phyloP scores from a whole-genome alignment of 257 asterid genomes.

The Gardenia jasminoides region DNA sequence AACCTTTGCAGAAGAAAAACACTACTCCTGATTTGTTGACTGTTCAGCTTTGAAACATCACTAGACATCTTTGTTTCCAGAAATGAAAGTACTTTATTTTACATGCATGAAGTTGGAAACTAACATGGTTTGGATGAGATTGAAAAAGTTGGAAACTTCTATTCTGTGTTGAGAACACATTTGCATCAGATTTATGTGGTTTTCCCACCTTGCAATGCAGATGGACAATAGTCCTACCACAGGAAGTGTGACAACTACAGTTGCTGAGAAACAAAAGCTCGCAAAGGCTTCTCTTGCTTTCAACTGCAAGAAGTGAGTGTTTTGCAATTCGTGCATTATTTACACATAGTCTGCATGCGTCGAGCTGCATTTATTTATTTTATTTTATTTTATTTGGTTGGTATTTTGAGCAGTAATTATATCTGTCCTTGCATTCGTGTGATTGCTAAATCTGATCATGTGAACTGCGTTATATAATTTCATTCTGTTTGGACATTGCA shows the following conservation, averaged over 20 bases:
- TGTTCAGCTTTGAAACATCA: background rate
- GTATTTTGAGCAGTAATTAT: background rate
- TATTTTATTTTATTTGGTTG: background rate
- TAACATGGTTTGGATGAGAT: background rate
- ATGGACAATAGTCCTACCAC: conserved; percentile 95
- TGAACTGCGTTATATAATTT: background rate
- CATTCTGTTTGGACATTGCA: background rate
- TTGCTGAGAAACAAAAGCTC: conserved; percentile 71
- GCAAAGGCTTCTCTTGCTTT: conserved; percentile 89
- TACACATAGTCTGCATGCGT: background rate
- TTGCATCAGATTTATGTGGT: conserved; percentile 5
- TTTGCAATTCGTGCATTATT: background rate
- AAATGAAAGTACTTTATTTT: background rate
- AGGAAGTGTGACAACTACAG: conserved; percentile 87
- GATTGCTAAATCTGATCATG: background rate
- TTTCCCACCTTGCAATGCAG: conserved; percentile 36
- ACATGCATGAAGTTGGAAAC: background rate
- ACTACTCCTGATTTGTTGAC: background rate
- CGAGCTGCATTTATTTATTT: background rate
- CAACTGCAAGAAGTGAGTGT: conserved; percentile 82
- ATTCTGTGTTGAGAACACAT: background rate
- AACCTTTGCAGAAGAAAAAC: background rate
- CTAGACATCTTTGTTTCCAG: background rate
- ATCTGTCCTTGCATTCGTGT: background rate
- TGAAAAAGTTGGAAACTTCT: background rate